phyloP scores from a whole-genome alignment of 495 filamentous ascomycete species.

The Penicillium cataractarum region DNA sequence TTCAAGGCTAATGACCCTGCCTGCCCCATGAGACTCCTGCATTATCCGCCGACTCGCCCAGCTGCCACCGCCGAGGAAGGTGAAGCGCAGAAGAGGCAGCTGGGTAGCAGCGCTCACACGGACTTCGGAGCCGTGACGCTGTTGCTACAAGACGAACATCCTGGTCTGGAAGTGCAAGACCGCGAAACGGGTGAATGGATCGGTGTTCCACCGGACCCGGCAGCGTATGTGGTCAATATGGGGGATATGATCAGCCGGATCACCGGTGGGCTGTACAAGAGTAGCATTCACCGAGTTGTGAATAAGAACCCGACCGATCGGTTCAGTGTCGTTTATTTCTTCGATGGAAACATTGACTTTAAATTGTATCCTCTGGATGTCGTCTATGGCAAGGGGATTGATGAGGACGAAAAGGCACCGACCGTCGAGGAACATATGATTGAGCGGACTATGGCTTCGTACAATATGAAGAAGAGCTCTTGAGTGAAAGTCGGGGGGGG shows the following conservation, averaged over 20 bases:
- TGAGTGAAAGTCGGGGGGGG: not conserved
- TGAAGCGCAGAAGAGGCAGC: constrained; percentile 19
- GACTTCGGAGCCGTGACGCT: constrained; percentile 46
- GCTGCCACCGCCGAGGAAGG: no score
- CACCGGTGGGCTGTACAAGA: constrained; percentile 36
- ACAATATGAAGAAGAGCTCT: constrained; percentile 6
- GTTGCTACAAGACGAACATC: constrained; percentile 37
- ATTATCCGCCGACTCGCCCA: constrained; percentile 33
- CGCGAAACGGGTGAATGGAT: constrained; percentile 31
- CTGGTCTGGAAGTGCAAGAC: constrained; percentile 39
- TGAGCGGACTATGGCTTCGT: constrained; percentile 19
- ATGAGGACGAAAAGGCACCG: constrained; percentile 16
- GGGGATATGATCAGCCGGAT: constrained; percentile 37
- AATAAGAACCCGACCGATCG: constrained; percentile 38
- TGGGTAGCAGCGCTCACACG: constrained; percentile 40
- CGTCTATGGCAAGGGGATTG: constrained; percentile 3
- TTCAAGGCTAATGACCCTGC: constrained; percentile 27
- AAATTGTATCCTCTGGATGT: constrained; percentile 25
- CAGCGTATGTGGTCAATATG: constrained; percentile 41
- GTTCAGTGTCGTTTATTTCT: constrained; percentile 52
- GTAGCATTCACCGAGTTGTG: constrained; percentile 40
- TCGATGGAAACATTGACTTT: constrained; percentile 39
- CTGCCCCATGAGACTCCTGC: constrained; percentile 35
- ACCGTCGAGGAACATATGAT: constrained; percentile 38
- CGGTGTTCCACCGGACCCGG: constrained; percentile 30